A percentile compares a stretch with the other conserved stretches of the same genome.
phyloP scores from a whole-genome alignment of 805 yeast species.

The Lipomyces sp. region DNA sequence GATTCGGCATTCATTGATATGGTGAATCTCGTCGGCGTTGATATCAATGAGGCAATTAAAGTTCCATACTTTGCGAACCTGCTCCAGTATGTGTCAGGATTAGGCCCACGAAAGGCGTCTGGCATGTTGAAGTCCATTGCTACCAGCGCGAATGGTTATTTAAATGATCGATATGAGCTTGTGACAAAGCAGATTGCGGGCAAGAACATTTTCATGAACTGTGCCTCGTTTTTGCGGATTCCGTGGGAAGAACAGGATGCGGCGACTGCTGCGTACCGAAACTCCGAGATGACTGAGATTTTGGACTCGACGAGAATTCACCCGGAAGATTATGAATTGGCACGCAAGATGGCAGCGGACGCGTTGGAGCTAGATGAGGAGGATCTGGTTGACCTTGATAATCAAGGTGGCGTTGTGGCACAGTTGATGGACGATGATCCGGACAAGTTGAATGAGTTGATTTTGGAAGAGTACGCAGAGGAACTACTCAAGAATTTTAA shows the following conservation, averaged over 20 bases:
- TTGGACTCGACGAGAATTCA: slow-evolving; percentile 96
- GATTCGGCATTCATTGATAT: slow-evolving; percentile 87
- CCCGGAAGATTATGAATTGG: slow-evolving; percentile 96
- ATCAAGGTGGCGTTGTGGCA: slow-evolving; percentile 79
- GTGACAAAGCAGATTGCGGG: slow-evolving; percentile 80
- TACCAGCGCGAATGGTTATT: slow-evolving; percentile 60
- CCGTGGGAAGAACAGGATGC: slow-evolving; percentile 61
- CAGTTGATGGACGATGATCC: slow-evolving; percentile 73
- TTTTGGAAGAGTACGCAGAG: slow-evolving; percentile 88
- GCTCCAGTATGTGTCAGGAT: slow-evolving; percentile 82
- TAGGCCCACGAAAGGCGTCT: slow-evolving; percentile 94
- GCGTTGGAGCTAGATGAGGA: slow-evolving; percentile 96
- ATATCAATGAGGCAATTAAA: slow-evolving; percentile 85
- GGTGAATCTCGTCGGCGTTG: slow-evolving; percentile 89
- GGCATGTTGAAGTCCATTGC: slow-evolving; percentile 84
- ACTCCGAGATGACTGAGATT: slow-evolving; percentile 58
- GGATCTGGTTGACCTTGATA: slow-evolving; percentile 78
- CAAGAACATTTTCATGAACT: slow-evolving; percentile 83
- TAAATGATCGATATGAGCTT: slow-evolving; percentile 74
- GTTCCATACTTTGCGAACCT: slow-evolving; percentile 71
- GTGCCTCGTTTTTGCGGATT: slow-evolving; percentile 86
- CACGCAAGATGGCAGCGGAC: slow-evolving; percentile 97
- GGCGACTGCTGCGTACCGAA: slow-evolving; percentile 58
- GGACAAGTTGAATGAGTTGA: slow-evolving; percentile 78
- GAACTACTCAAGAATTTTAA: slow-evolving; percentile 69